These are phyloP conservation scores for Vaucheria bursata DNA, from an alignment of 352 stramenopile genomes.

Conservation along the genomic window DNA sequence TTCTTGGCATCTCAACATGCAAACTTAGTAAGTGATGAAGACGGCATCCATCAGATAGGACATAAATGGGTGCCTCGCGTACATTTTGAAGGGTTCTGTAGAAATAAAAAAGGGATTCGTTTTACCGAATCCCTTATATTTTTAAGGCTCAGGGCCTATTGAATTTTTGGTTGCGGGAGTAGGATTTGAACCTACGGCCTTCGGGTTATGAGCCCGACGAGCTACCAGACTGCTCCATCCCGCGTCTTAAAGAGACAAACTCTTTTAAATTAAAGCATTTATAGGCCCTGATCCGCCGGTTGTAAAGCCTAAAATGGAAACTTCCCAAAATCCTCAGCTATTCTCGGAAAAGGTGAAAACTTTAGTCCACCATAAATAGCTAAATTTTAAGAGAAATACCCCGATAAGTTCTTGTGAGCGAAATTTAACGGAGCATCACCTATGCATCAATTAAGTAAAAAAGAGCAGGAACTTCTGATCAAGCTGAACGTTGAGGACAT, in stretches of 20 bases:
- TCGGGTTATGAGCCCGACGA: conserved; percentile 14
- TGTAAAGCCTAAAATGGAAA: too few relatives aligned
- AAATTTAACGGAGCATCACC: background rate
- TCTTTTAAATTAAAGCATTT: too few relatives aligned
- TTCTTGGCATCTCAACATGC: background rate
- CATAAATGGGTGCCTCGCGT: too few relatives aligned
- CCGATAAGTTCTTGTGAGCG: background rate
- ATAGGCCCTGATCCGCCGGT: too few relatives aligned
- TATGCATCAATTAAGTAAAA: background rate
- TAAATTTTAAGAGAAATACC: background rate
- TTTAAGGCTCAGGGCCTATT: too few relatives aligned
- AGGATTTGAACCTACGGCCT: conserved; percentile 9
- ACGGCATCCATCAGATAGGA: too few relatives aligned
- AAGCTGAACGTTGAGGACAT: background rate
- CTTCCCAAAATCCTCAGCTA: too few relatives aligned
- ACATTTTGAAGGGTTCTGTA: too few relatives aligned
- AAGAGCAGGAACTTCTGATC: background rate
- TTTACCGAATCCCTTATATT: too few relatives aligned
- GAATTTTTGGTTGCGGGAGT: conserved; percentile 5
- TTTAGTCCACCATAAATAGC: background rate
- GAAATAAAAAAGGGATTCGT: too few relatives aligned
- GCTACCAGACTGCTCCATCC: conserved; percentile 10
- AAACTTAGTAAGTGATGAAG: too few relatives aligned
- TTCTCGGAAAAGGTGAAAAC: too few relatives aligned
- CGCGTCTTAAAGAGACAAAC: background rate